These are phyloP conservation scores for Fragaria vesca DNA, from an alignment of 306 rosid genomes.

Conservation along the genomic window DNA sequence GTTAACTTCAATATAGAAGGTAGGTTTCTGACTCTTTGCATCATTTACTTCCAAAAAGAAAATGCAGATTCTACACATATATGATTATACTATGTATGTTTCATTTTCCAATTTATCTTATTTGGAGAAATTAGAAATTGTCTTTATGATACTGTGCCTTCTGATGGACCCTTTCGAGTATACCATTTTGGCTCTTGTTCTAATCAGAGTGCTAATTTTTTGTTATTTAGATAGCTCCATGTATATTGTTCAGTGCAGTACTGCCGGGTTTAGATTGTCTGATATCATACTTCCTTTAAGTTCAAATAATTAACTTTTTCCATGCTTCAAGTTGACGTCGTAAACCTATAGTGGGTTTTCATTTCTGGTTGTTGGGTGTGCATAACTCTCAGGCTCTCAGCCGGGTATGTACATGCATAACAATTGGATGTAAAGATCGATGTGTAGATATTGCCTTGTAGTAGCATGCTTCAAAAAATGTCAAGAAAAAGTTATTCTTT, in stretches of 20 bases:
- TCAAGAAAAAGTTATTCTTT: background rate
- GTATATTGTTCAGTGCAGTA: background rate
- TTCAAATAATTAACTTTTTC: background rate
- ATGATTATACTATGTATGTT: background rate
- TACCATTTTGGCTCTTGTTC: background rate
- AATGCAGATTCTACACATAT: background rate
- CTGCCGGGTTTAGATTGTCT: background rate
- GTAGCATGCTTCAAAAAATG: background rate
- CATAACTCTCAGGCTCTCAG: background rate
- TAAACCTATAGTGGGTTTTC: background rate
- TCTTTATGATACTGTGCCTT: background rate
- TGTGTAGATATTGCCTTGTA: background rate
- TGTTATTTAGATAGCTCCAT: background rate
- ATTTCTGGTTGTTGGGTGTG: background rate
- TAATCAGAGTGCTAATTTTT: background rate
- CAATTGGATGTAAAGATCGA: background rate
- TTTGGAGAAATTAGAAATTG: background rate
- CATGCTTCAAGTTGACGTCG: background rate
- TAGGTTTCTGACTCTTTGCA: constrained; percentile 26
- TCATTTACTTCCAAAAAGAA: background rate
- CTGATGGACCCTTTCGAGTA: background rate
- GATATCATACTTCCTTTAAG: background rate
- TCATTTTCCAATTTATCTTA: background rate
- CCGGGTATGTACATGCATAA: background rate
- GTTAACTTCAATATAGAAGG: constrained; percentile 81